These are phyloP conservation scores for Metschnikowia reukaufii DNA, from an alignment of 805 yeast species.

Conservation along the genomic window DNA sequence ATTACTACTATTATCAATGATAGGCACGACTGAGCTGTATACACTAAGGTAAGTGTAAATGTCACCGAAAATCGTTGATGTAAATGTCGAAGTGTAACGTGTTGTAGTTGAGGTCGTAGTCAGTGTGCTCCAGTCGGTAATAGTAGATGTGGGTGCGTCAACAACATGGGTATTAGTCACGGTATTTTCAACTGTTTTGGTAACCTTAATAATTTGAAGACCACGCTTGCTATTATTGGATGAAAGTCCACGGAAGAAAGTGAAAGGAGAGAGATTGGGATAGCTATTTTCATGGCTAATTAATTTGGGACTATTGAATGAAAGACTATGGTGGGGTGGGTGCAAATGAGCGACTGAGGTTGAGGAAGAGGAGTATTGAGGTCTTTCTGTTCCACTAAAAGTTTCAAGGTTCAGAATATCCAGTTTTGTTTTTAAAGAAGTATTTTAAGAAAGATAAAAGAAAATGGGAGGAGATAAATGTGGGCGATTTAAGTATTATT, in stretches of 20 bases:
- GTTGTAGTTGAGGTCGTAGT: conserved; percentile 40
- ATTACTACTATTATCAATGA: not conserved
- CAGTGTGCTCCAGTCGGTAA: conserved; percentile 28
- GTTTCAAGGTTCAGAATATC: not conserved
- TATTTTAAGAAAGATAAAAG: not conserved
- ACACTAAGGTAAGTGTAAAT: conserved; percentile 32
- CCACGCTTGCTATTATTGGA: conserved; percentile 14
- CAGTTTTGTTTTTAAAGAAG: not conserved
- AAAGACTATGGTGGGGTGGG: conserved; percentile 17
- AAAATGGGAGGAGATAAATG: not conserved
- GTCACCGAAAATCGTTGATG: conserved; percentile 41
- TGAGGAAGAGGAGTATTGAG: not conserved
- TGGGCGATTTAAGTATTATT: not conserved
- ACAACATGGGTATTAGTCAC: conserved; percentile 36
- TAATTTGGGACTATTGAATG: conserved; percentile 2
- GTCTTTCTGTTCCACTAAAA: not conserved
- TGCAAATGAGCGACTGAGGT: conserved; percentile 18
- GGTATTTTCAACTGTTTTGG: conserved; percentile 35
- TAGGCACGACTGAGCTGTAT: conserved; percentile 5
- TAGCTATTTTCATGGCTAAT: conserved; percentile 12
- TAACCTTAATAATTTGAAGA: conserved; percentile 31
- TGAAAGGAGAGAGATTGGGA: conserved; percentile 14
- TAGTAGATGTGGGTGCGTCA: conserved; percentile 29
- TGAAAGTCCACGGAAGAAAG: conserved; percentile 8
- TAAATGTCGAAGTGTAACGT: conserved; percentile 44